Evolutionary conservation across 2,329 filamentous ascomycete genomes (phyloP).

Genomic region (Aspergillus arachidicola): DNA sequence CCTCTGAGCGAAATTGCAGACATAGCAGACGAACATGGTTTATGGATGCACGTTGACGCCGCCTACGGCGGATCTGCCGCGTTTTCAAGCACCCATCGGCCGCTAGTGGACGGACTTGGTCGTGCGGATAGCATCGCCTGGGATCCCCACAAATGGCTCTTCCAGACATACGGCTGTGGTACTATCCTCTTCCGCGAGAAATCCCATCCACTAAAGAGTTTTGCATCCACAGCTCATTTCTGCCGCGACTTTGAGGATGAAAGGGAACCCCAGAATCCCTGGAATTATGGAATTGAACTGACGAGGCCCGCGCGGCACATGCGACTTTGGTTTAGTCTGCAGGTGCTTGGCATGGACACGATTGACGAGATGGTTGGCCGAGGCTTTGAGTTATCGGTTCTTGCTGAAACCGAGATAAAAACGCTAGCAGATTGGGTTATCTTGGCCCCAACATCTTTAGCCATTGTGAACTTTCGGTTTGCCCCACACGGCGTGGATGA

Average conservation of each 20-base stretch:
- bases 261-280: conserved; percentile 17
- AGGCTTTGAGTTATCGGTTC: conserved; percentile 8
- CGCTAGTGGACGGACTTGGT: conserved; percentile 16
- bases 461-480: conserved; percentile 17
- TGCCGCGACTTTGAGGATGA: conserved; percentile 16
- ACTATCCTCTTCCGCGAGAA: conserved; percentile 23
- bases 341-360: conserved; percentile 17
- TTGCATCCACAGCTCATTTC: conserved; percentile 16
- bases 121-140: conserved; percentile 27
- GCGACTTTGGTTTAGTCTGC: conserved; percentile 25
- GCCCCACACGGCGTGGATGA: conserved; percentile 2
- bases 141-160: conserved; percentile 30
- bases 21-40: conserved; percentile 6
- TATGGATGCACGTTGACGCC: conserved; percentile 29
- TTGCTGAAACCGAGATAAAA: conserved; percentile 6
- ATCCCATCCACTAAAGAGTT: conserved; percentile 14
- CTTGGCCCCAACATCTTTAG: conserved; percentile 8
- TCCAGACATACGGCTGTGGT: conserved; percentile 28
- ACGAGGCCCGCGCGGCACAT: conserved; percentile 23
- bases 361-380: conserved; percentile 22
- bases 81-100: conserved; percentile 14
- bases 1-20: conserved; percentile 15
- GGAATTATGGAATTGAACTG: conserved; percentile 24
- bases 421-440: conserved; percentile 13
- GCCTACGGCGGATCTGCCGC: conserved; percentile 23